Conservation (phyloP, 192 early-diverging fungal genomes). For the Kappamyces sp. region DNA sequence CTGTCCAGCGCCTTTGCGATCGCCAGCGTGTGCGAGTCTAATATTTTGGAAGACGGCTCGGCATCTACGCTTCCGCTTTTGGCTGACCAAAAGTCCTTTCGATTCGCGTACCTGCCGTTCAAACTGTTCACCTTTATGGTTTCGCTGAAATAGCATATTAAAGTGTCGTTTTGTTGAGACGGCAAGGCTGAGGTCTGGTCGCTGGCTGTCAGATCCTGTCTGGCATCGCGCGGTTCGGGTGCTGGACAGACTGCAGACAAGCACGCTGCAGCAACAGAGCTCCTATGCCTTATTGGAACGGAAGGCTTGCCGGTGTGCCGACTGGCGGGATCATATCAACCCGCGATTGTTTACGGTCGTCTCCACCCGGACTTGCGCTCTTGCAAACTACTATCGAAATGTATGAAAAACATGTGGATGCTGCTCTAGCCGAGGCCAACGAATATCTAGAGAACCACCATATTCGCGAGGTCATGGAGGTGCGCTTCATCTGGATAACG, state of each 20-base stretch:
- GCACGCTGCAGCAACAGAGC: too few relatives aligned
- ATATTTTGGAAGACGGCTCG: constrained; percentile 27
- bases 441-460: constrained; percentile 14
- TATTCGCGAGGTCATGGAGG: constrained; percentile 6
- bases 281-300: too few relatives aligned
- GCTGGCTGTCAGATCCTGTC: too few relatives aligned
- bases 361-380: too few relatives aligned
- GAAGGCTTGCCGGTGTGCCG: too few relatives aligned
- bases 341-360: too few relatives aligned
- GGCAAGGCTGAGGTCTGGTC: too few relatives aligned
- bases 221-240: too few relatives aligned
- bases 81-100: background rate
- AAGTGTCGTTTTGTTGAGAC: constrained; percentile 6
- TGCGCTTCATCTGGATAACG: background rate
- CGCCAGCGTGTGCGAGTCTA: background rate
- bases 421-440: background rate
- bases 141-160: constrained; percentile 1
- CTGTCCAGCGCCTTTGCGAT: constrained; percentile 32
- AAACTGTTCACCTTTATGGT: constrained; percentile 18
- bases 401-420: constrained; percentile 5
- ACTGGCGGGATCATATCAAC: too few relatives aligned
- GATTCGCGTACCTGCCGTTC: constrained; percentile 17
- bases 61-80: background rate
- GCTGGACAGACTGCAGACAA: too few relatives aligned
- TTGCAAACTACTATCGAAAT: background rate